A percentile compares a stretch with the other conserved stretches of the same genome.
Evolutionary conservation across 441 rosid genomes (phyloP).

Genomic region (Corymbia citriodora): DNA sequence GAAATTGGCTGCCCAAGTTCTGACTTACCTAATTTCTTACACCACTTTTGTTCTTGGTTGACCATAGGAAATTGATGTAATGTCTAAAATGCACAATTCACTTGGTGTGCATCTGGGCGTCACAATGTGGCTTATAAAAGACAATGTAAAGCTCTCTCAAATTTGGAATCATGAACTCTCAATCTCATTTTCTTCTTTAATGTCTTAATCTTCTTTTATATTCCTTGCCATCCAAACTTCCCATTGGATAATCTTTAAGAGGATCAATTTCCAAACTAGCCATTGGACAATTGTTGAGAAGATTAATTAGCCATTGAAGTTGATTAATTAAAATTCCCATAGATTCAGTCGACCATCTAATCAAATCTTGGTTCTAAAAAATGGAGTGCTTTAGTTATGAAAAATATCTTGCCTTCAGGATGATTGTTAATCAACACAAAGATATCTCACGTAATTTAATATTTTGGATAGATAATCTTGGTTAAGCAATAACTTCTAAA

Average conservation of each 20-base stretch:
- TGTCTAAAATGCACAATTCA: too few species aligned
- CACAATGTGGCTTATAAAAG: not conserved
- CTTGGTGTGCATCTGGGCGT: too few species aligned
- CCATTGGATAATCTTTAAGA: not conserved
- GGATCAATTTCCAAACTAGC: not conserved
- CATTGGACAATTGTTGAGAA: not conserved
- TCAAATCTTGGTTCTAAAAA: not conserved
- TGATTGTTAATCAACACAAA: not conserved
- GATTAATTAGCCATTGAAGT: not conserved
- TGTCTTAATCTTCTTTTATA: not conserved
- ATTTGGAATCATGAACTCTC: not conserved
- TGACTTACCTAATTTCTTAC: too few species aligned
- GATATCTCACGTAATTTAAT: not conserved
- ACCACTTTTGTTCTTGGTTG: too few species aligned
- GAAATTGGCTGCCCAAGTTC: too few species aligned
- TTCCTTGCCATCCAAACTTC: not conserved
- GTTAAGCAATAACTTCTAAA: not conserved
- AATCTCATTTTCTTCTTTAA: not conserved
- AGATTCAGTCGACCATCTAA: not conserved
- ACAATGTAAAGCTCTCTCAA: not conserved
- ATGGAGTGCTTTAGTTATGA: not conserved
- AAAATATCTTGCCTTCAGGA: not conserved
- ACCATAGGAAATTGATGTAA: too few species aligned
- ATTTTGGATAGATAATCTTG: not conserved
- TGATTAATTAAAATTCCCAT: not conserved